phyloP scores from a whole-genome alignment of 2,329 filamentous ascomycete genomes.

The Colletotrichum echinochloae region DNA sequence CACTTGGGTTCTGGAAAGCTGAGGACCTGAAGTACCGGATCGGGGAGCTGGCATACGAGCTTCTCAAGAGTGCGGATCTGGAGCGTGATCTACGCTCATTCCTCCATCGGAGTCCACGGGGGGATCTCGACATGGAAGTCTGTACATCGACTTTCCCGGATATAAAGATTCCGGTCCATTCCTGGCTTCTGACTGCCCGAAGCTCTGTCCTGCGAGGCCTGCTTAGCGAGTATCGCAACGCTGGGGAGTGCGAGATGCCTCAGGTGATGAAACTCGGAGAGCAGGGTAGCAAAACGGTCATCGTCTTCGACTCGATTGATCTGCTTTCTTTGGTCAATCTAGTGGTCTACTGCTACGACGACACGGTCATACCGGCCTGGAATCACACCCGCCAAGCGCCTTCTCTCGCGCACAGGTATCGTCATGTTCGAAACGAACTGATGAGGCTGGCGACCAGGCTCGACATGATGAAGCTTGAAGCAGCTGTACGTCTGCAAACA shows the following conservation, averaged over 20 bases:
- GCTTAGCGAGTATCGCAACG: conserved; percentile 68
- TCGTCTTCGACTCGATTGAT: conserved; percentile 79
- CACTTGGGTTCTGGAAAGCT: conserved; percentile 55
- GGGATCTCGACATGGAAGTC: conserved; percentile 59
- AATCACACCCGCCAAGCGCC: conserved; percentile 77
- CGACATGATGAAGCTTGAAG: conserved; percentile 78
- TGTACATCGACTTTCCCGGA: conserved; percentile 73
- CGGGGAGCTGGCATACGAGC: conserved; percentile 61
- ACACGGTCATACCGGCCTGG: conserved; percentile 87
- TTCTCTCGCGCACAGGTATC: conserved; percentile 77
- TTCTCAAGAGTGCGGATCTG: conserved; percentile 73
- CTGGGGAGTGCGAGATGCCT: conserved; percentile 65
- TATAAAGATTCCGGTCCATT: conserved; percentile 81
- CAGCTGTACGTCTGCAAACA: conserved; percentile 80
- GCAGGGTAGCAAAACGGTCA: conserved; percentile 62
- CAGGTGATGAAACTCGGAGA: conserved; percentile 70
- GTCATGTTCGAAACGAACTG: conserved; percentile 84
- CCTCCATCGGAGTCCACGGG: conserved; percentile 55
- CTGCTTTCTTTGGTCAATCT: conserved; percentile 84
- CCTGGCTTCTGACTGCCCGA: conserved; percentile 81
- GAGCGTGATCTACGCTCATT: conserved; percentile 70
- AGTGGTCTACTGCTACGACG: conserved; percentile 83
- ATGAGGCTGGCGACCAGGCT: conserved; percentile 85
- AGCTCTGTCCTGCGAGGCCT: conserved; percentile 75
- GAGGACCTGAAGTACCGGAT: conserved; percentile 65